A percentile compares a stretch with the other conserved stretches of the same genome.
Conservation (phyloP, 1,139 yeast genomes). For the Lodderomyces elongisporus region DNA sequence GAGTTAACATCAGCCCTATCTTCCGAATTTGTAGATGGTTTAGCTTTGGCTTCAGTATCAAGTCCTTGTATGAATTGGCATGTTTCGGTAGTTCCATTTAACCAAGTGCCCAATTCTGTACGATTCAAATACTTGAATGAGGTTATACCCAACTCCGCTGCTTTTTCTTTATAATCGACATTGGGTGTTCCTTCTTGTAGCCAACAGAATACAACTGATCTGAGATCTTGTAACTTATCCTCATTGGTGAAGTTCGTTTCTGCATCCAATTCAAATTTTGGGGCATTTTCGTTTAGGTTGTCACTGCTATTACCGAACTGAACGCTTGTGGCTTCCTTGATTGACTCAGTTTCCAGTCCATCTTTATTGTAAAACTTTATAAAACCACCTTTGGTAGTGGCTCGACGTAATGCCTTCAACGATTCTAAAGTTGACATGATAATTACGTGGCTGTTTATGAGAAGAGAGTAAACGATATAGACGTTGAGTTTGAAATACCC, state of each 20-base stretch:
- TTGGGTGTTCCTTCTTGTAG: slow-evolving; percentile 66
- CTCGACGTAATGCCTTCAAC: slow-evolving; percentile 19
- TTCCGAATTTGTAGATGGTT: slow-evolving; percentile 5
- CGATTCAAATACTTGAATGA: slow-evolving; percentile 83
- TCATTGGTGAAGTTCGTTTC: slow-evolving; percentile 58
- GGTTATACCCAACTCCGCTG: slow-evolving; percentile 58
- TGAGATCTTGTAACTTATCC: slow-evolving; percentile 45
- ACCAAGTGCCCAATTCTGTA: slow-evolving; percentile 78
- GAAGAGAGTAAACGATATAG: too few species aligned
- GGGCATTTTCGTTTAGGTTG: too few species aligned
- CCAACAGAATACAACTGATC: slow-evolving; percentile 79
- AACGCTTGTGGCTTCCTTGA: slow-evolving; percentile 35
- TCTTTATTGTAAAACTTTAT: slow-evolving; percentile 21
- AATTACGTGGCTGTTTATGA: too few species aligned
- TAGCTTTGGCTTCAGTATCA: slow-evolving; percentile 5
- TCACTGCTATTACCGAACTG: slow-evolving; percentile 28
- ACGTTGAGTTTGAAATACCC: too few species aligned
- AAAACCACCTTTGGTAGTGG: slow-evolving; percentile 22
- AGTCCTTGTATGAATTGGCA: slow-evolving; percentile 43
- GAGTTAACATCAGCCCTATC: too few species aligned
- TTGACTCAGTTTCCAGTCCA: slow-evolving; percentile 17
- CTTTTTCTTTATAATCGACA: slow-evolving; percentile 75
- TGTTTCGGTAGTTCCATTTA: slow-evolving; percentile 59
- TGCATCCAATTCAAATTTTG: slow-evolving; percentile 30
- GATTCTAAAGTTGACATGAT: slow-evolving; percentile 7